Evolutionary conservation across 331 rosid genomes (phyloP).

Genomic region (Telfairia occidentalis): DNA sequence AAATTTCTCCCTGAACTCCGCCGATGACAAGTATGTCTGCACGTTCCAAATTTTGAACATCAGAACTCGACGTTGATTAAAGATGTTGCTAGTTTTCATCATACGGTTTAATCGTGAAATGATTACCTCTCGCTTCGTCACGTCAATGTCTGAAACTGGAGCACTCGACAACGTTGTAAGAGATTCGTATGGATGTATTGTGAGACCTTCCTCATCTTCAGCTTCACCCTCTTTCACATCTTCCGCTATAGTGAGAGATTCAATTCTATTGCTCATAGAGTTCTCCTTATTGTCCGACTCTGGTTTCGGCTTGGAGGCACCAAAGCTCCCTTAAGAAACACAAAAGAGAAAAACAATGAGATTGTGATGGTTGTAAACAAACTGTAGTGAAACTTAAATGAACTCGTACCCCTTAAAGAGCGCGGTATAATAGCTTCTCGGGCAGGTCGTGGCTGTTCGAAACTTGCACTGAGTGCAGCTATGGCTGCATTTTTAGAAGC

Average conservation of each 20-base stretch:
- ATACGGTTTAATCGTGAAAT: conserved; percentile 25
- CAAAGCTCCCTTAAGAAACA: conserved; percentile 32
- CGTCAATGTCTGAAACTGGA: conserved; percentile 65
- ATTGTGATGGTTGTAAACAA: background rate
- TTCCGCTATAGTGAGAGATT: conserved; percentile 66
- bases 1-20: conserved; percentile 68
- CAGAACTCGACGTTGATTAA: background rate
- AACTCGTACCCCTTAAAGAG: conserved; percentile 51
- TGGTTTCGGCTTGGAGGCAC: conserved; percentile 26
- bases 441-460: conserved; percentile 48
- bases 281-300: conserved; percentile 42
- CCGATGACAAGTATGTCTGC: conserved; percentile 73
- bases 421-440: conserved; percentile 62
- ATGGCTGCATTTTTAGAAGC: conserved; percentile 61
- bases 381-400: background rate
- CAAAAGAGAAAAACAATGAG: conserved; percentile 1
- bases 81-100: conserved; percentile 34
- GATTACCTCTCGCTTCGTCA: conserved; percentile 86
- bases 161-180: conserved; percentile 43
- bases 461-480: conserved; percentile 53
- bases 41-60: conserved; percentile 13
- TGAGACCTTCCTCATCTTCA: conserved; percentile 76
- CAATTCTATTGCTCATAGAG: conserved; percentile 49
- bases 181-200: conserved; percentile 58
- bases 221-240: conserved; percentile 78